phyloP scores from a whole-genome alignment of 2,329 filamentous ascomycete genomes.

The Penicillium vulpinum region DNA sequence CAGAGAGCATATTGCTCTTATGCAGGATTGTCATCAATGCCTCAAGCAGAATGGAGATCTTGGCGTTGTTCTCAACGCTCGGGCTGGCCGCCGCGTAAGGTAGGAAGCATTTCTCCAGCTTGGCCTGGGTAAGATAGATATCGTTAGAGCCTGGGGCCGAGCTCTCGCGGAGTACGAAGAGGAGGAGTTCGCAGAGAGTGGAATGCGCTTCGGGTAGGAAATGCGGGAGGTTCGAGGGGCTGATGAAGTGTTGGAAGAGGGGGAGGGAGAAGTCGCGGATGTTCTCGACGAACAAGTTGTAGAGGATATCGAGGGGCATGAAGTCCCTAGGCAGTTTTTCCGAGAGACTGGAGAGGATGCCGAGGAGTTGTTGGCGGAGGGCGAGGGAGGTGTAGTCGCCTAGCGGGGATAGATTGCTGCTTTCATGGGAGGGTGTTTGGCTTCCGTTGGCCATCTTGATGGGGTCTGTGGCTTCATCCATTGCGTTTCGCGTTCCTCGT shows the following conservation, averaged over 20 bases:
- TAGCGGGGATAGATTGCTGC: slow-evolving; percentile 30
- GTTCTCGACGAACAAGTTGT: slow-evolving; percentile 48
- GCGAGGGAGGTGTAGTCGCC: slow-evolving; percentile 43
- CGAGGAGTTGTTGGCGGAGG: slow-evolving; percentile 48
- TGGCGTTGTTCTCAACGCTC: slow-evolving; percentile 67
- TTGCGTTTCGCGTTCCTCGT: slow-evolving; percentile 25
- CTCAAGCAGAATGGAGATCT: slow-evolving; percentile 69
- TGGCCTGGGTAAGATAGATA: slow-evolving; percentile 49
- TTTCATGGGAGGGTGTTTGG: not conserved
- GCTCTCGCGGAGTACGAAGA: slow-evolving; percentile 51
- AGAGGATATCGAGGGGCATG: slow-evolving; percentile 41
- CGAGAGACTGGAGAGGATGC: slow-evolving; percentile 44
- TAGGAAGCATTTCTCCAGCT: slow-evolving; percentile 63
- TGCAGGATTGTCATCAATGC: slow-evolving; percentile 59
- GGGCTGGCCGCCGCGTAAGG: slow-evolving; percentile 64
- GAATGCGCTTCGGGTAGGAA: slow-evolving; percentile 45
- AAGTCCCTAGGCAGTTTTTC: slow-evolving; percentile 37
- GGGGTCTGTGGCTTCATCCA: slow-evolving; percentile 6
- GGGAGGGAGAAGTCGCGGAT: slow-evolving; percentile 48
- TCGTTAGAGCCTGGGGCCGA: slow-evolving; percentile 41
- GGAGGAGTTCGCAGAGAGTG: slow-evolving; percentile 55
- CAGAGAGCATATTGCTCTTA: slow-evolving; percentile 32
- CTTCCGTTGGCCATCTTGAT: slow-evolving; percentile 12
- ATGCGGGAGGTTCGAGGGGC: slow-evolving; percentile 45
- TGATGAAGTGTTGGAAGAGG: slow-evolving; percentile 49